Percentiles rank a stretch among this genome's conserved stretches.
These are phyloP conservation scores for Hibiscus trionum DNA, from an alignment of 345 rosid genomes.

Conservation along the genomic window DNA sequence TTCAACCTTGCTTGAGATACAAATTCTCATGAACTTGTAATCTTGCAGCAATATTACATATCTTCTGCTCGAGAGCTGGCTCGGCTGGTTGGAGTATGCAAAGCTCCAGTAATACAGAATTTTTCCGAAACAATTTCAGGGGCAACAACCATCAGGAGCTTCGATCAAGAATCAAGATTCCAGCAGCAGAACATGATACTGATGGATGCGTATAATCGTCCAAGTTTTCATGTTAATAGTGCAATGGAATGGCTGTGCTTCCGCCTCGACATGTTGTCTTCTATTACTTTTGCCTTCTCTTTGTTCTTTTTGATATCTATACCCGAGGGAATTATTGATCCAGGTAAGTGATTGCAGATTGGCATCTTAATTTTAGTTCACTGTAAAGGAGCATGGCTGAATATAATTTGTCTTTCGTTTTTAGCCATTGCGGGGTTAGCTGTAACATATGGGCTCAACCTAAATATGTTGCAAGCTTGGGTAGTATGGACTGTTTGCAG, in stretches of 20 bases:
- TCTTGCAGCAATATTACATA: constrained; percentile 61
- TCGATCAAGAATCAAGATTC: constrained; percentile 69
- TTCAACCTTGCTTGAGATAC: not conserved
- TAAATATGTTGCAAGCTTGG: constrained; percentile 59
- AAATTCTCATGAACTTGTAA: constrained; percentile 7
- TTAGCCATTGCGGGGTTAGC: constrained; percentile 81
- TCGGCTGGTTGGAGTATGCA: constrained; percentile 64
- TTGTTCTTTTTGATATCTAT: constrained; percentile 55
- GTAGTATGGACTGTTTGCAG: constrained; percentile 63
- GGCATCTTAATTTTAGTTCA: not conserved
- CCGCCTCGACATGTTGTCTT: constrained; percentile 62
- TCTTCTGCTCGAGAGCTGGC: constrained; percentile 69
- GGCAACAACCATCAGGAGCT: constrained; percentile 70
- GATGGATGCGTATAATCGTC: constrained; percentile 59
- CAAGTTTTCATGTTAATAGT: constrained; percentile 46
- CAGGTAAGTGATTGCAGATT: constrained; percentile 32
- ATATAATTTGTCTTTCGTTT: not conserved
- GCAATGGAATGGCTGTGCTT: constrained; percentile 89
- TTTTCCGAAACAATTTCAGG: constrained; percentile 83
- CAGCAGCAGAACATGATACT: constrained; percentile 48
- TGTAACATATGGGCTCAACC: constrained; percentile 75
- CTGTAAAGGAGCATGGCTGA: not conserved
- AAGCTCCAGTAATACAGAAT: constrained; percentile 79
- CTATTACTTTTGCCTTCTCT: constrained; percentile 62
- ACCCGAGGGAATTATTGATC: constrained; percentile 55